Evolutionary conservation across 108 stramenopile genomes (phyloP), one percentile per base, ranked within the genome.

Genomic region (Licmophora abbreviata): DNA sequence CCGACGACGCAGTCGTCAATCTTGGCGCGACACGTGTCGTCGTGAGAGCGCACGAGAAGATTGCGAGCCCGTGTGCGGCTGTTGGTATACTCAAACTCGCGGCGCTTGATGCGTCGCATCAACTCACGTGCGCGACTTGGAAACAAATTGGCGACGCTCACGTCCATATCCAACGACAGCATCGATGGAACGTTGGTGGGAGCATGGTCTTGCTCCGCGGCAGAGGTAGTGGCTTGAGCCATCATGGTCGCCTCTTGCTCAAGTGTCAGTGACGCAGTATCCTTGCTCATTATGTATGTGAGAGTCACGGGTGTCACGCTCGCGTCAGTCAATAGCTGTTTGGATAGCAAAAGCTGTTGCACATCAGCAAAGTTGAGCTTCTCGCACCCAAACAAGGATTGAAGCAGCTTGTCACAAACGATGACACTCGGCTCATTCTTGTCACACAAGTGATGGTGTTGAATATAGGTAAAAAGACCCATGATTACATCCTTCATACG

Each of bases 41-140:
- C 88, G 30, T 62, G 59, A 6, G 77, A 74, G 30, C 66, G 57
- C 38, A 78, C 59, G 26, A 85, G 68, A 30, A 76, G 45, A 49
- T 76, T 69, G 18, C 80, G 66, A 18, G 84, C 88, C 51, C 82
- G 84, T 55, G 66, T 80, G 4, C 88, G 77, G 22, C 54, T 67
- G 26, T 66, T 68, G 9, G 82, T 79, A 48, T 86, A 91, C 38
- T 91, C 88, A 46, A 79, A 75, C 56, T 91, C 85, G 15, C 88
- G 74, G 22, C 67, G 58, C 45, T 91, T 86, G 36, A 79, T 73
- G 12, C 82, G 63, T n/a, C 80, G 82, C 24, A 86, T 53, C 5
- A 86, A 44, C 23, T 91, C 85, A 7, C 85, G 77, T 20, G 64
- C 59, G 11, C 79, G 74, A 33, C 64, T 63, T 31, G 71, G 79